Evolutionary conservation across 257 asterid genomes (phyloP).

Genomic region (Ilex asprella): DNA sequence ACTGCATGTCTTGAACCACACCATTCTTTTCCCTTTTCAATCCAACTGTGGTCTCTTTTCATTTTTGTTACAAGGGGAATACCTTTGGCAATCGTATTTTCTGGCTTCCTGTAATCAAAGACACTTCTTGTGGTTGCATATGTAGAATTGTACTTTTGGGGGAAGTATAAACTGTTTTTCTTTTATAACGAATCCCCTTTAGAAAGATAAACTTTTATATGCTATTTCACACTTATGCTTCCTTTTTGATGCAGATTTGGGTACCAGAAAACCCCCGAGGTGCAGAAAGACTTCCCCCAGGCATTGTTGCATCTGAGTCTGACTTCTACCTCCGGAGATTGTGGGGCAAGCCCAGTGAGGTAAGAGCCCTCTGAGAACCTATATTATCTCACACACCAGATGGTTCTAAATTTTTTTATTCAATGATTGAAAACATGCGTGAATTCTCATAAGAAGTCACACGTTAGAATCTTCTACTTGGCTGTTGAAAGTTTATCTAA

Average conservation of each 20-base stretch:
- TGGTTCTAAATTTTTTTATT: too few species aligned
- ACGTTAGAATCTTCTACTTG: background rate
- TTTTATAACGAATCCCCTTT: too few species aligned
- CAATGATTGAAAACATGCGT: too few species aligned
- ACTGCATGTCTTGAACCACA: too few species aligned
- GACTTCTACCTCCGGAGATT: slow-evolving; percentile 60
- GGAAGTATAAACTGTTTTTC: too few species aligned
- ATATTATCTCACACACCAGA: too few species aligned
- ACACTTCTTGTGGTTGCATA: background rate
- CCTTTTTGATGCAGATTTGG: slow-evolving; percentile 48
- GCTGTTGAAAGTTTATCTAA: background rate
- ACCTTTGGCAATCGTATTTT: background rate
- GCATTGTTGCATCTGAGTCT: slow-evolving; percentile 55
- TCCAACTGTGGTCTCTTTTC: too few species aligned
- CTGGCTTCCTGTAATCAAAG: background rate
- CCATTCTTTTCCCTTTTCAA: too few species aligned
- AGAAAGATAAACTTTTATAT: too few species aligned
- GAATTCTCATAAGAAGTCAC: background rate
- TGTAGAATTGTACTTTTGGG: background rate
- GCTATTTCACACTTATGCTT: too few species aligned
- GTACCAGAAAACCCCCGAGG: slow-evolving; percentile 76
- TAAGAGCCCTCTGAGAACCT: slow-evolving; percentile 14
- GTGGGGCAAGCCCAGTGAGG: slow-evolving; percentile 81
- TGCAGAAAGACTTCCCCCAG: slow-evolving; percentile 74
- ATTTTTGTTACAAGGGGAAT: too few species aligned